phyloP scores from a whole-genome alignment of 2,329 filamentous ascomycete species.

The Stromatinia cepivora region DNA sequence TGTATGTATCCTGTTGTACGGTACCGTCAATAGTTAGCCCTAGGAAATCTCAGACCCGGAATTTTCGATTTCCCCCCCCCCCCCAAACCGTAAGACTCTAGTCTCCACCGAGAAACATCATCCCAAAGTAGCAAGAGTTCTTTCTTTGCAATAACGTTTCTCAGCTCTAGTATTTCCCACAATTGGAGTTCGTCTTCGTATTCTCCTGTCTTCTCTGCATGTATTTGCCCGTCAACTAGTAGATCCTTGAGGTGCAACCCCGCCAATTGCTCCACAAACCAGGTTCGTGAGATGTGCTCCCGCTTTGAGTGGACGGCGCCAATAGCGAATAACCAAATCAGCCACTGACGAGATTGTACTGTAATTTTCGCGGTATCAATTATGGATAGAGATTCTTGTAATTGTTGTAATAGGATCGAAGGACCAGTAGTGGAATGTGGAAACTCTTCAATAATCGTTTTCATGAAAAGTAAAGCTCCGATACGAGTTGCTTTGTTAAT shows the following conservation, averaged over 20 bases:
- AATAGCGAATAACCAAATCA: constrained; percentile 19
- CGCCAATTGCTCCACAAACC: constrained; percentile 19
- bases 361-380: constrained; percentile 17
- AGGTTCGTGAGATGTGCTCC: constrained; percentile 3
- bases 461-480: constrained; percentile 30
- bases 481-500: constrained; percentile 29
- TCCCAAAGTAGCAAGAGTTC: constrained; percentile 18
- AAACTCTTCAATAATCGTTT: constrained; percentile 31
- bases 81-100: background rate
- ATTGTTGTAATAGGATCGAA: constrained; percentile 28
- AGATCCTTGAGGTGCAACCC: constrained; percentile 11
- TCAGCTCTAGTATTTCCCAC: background rate
- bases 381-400: constrained; percentile 24
- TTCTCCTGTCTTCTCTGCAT: constrained; percentile 3
- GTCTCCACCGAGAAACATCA: constrained; percentile 10
- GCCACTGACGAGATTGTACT: background rate
- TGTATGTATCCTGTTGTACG: background rate
- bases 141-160: constrained; percentile 7
- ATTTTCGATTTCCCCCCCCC: background rate
- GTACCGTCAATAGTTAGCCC: background rate
- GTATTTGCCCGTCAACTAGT: constrained; percentile 4
- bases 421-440: constrained; percentile 28
- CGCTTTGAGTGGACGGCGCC: constrained; percentile 14
- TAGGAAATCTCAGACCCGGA: background rate
- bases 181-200: background rate